phyloP scores from a whole-genome alignment of 2,329 filamentous ascomycete species.

The Diaporthe longicolla region DNA sequence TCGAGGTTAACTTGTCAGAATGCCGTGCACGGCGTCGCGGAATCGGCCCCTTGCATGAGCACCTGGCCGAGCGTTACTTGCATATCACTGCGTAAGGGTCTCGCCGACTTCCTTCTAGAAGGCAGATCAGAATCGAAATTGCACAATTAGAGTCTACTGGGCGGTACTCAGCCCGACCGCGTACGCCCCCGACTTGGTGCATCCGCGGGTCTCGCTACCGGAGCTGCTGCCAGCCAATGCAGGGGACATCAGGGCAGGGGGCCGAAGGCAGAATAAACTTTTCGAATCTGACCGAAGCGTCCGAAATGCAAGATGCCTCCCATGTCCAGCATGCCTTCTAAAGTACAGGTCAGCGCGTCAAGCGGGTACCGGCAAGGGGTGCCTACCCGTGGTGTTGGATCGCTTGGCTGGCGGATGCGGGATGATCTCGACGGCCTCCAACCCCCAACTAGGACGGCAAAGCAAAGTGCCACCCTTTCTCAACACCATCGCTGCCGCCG shows the following conservation, averaged over 20 bases:
- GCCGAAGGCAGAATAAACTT: slow-evolving; percentile 19
- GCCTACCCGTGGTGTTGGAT: slow-evolving; percentile 8
- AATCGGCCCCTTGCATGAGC: slow-evolving; percentile 19
- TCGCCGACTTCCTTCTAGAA: slow-evolving; percentile 33
- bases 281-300: slow-evolving; percentile 29
- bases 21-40: slow-evolving; percentile 28
- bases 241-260: slow-evolving; percentile 28
- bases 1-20: slow-evolving; percentile 10
- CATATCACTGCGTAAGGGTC: slow-evolving; percentile 1
- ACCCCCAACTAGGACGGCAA: neutral
- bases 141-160: slow-evolving; percentile 26
- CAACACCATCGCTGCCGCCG: neutral
- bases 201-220: slow-evolving; percentile 21
- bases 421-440: slow-evolving; percentile 39
- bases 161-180: slow-evolving; percentile 30
- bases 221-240: slow-evolving; percentile 7
- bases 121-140: slow-evolving; percentile 31
- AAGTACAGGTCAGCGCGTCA: neutral
- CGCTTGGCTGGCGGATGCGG: slow-evolving; percentile 13
- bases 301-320: slow-evolving; percentile 25
- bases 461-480: neutral
- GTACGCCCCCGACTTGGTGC: slow-evolving; percentile 5
- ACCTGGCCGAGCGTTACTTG: neutral
- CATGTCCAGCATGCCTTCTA: neutral
- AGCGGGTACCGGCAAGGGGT: slow-evolving; percentile 4